phyloP scores from a whole-genome alignment of 208 protist species.

The Porcisia hertigi region DNA sequence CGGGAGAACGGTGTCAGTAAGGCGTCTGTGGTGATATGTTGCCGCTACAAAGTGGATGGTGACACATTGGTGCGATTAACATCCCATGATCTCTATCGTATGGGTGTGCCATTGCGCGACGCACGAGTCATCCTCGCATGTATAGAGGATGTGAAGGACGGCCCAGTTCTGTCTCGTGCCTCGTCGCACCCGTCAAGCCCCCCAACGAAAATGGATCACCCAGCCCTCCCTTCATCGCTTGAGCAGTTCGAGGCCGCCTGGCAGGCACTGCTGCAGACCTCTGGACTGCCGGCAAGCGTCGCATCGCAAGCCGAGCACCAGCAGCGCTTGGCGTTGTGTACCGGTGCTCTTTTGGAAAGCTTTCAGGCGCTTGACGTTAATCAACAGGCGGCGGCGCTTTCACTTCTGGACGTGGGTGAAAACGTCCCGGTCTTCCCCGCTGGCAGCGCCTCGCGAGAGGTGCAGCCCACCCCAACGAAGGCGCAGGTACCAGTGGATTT shows the following conservation, averaged over 20 bases:
- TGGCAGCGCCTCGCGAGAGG: neutral
- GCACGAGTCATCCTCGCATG: conserved; percentile 38
- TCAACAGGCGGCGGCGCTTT: conserved; percentile 47
- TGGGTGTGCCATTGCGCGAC: conserved; percentile 56
- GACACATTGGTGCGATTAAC: conserved; percentile 40
- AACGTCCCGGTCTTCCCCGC: neutral
- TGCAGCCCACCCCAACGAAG: neutral
- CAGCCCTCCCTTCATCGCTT: neutral
- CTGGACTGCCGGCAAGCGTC: conserved; percentile 2
- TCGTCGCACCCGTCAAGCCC: conserved; percentile 15
- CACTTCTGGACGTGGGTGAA: conserved; percentile 36
- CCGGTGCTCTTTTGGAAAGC: conserved; percentile 44
- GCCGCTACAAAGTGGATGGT: conserved; percentile 43
- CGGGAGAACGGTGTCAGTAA: conserved; percentile 41
- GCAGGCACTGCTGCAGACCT: conserved; percentile 26
- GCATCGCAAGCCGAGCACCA: conserved; percentile 25
- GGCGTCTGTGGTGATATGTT: conserved; percentile 23
- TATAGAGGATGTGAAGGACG: conserved; percentile 32
- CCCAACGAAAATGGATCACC: neutral
- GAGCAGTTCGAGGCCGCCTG: conserved; percentile 30
- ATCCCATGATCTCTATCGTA: conserved; percentile 34
- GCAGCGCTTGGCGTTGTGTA: conserved; percentile 33
- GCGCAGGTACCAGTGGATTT: neutral
- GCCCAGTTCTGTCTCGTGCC: conserved; percentile 5
- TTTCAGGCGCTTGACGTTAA: conserved; percentile 39